phyloP scores from a whole-genome alignment of 257 asterid species.

The Ajuga chamaepitys region DNA sequence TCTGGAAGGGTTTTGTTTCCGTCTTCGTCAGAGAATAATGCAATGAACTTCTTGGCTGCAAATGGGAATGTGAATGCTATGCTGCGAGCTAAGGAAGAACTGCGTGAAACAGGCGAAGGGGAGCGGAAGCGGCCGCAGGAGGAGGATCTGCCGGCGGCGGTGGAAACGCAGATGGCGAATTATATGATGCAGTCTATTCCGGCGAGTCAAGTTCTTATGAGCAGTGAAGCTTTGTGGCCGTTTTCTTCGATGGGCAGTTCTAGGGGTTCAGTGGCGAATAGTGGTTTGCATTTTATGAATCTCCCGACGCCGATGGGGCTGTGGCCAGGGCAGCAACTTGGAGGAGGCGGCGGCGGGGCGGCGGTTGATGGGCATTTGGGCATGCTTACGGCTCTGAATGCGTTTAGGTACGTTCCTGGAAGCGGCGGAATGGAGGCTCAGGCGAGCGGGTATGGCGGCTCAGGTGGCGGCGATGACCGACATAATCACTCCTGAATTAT shows the following conservation, averaged over 20 bases:
- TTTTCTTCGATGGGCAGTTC: slow-evolving; percentile 26
- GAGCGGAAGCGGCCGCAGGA: slow-evolving; percentile 27
- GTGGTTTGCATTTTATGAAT: slow-evolving; percentile 50
- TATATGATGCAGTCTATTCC: slow-evolving; percentile 33
- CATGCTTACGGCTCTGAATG: slow-evolving; percentile 41
- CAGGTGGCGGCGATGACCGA: slow-evolving; percentile 17
- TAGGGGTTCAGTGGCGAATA: slow-evolving; percentile 19
- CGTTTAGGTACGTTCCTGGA: slow-evolving; percentile 18
- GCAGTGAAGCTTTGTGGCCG: slow-evolving; percentile 42
- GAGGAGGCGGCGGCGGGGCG: slow-evolving; percentile 10
- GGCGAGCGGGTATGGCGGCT: slow-evolving; percentile 5
- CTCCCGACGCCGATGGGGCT: slow-evolving; percentile 31
- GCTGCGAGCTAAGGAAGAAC: slow-evolving; percentile 52
- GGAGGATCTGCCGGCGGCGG: slow-evolving; percentile 22
- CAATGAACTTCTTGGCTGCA: slow-evolving; percentile 15
- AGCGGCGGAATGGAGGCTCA: slow-evolving; percentile 30
- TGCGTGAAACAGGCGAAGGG: slow-evolving; percentile 3
- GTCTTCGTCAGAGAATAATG: slow-evolving; percentile 15
- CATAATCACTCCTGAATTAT: slow-evolving; percentile 8
- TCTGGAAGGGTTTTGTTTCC: slow-evolving; percentile 23
- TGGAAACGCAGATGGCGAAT: slow-evolving; percentile 22
- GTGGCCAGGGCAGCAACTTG: slow-evolving; percentile 31
- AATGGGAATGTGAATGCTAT: slow-evolving; percentile 12
- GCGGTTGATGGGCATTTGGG: slow-evolving; percentile 47
- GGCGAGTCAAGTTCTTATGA: slow-evolving; percentile 28